phyloP scores from a whole-genome alignment of 176 grass and related monocot genomes.

The bread wheat (Triticum aestivum) region IWGSC_CS_RefSeq_v2.1 NC_057797.1:49859570-49860069 shows the following conservation, averaged over 20 bases:
- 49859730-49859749: conserved; percentile 36
- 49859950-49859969: conserved; percentile 27
- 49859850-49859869: conserved; percentile 17
- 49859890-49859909: not conserved
- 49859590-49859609: conserved; percentile 7
- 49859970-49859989: conserved; percentile 88
- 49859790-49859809: not conserved
- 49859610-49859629: not conserved
- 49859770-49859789: not conserved
- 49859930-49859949: not conserved
- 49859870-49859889: not conserved
- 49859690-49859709: conserved; percentile 93
- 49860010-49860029: conserved; percentile 74
- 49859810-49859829: not conserved
- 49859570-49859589: not conserved
- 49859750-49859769: conserved; percentile 73
- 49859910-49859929: not conserved
- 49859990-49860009: conserved; percentile 58
- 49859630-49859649: not conserved
- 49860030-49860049: conserved; percentile 87
- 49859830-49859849: not conserved
- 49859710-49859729: conserved; percentile 94
- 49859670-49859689: conserved; percentile 56
- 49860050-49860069: conserved; percentile 90
- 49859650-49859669: not conserved